Evolutionary conservation across 23 red algal species (phyloP), one percentile per base, ranked within the genome.

Genomic region (Chondrus crispus): DNA sequence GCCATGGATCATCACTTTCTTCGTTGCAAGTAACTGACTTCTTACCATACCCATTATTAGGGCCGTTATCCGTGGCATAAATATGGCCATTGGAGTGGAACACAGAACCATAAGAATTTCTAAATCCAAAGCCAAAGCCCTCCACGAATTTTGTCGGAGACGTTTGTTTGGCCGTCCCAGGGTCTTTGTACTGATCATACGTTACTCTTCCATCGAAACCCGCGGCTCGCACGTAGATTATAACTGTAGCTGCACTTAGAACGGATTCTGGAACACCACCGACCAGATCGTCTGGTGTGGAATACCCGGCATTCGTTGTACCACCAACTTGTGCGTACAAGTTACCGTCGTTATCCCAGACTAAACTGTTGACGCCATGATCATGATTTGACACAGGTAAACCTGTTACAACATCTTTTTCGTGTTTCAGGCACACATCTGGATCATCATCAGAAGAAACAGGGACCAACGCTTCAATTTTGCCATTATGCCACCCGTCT

Each of bases 341-440:
- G 38, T 82, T 75, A 13, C 89, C 89, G 64, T 74, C 63, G 48
- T 93, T 84, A 50, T 93, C 89, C 75, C 74, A 93, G 30, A 82
- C 44, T 48, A 84, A 39, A 32, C 77, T 84, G 52, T 84, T 93
- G 1, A 93, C 89, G 2, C 89, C 89, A 43, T 93, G 89, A 54
- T 93, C 89, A 41, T 93, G 89, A 72, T 93, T 93, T 70, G 76
- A 84, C 39, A 93, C 89, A 32, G 89, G 89, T 19, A 93, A 64
- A 36, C 85, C 85, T 35, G 69, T 80, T 40, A 89, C 72, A 62
- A 89, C 19, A 51, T 73, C 82, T 50, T 86, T 49, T 30, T 86
- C 82, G 42, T 86, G 82, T 29, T 71, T 20, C 39, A 86, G 82
- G 32, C 82, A 86, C 3, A 64, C 62, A 28, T 86, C 63, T 30